Conservation (phyloP, 352 stramenopile species). For the Globisporangium rhizosaccharum region DNA sequence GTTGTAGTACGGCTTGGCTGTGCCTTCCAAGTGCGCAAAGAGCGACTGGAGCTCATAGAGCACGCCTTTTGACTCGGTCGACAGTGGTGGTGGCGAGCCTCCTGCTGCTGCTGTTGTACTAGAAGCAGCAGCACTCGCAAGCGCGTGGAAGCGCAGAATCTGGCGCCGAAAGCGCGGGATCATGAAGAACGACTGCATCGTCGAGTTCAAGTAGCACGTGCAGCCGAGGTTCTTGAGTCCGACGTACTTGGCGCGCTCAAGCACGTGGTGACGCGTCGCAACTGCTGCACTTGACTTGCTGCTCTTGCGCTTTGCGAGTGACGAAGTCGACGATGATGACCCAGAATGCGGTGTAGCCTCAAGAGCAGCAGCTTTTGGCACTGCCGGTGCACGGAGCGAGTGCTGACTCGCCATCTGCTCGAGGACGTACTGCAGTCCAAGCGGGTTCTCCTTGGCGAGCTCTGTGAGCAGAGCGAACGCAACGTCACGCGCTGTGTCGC, state of each 20-base stretch:
- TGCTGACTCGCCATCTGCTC: slow-evolving; percentile 70
- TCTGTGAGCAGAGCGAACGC: slow-evolving; percentile 77
- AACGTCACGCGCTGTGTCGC: slow-evolving; percentile 58
- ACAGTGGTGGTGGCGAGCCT: not conserved
- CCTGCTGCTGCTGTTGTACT: not conserved
- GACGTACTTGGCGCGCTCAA: slow-evolving; percentile 79
- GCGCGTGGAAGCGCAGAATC: slow-evolving; percentile 64
- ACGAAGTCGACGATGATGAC: slow-evolving; percentile 6
- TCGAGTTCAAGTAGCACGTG: slow-evolving; percentile 96
- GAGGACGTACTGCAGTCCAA: slow-evolving; percentile 61
- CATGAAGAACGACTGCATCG: slow-evolving; percentile 95
- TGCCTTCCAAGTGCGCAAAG: slow-evolving; percentile 87
- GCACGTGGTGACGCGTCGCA: slow-evolving; percentile 14
- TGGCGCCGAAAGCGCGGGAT: slow-evolving; percentile 86
- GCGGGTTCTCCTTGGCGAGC: slow-evolving; percentile 55
- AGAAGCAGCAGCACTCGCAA: not conserved
- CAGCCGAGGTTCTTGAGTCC: slow-evolving; percentile 94
- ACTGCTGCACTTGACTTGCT: slow-evolving; percentile 25
- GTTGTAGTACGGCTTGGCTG: slow-evolving; percentile 83
- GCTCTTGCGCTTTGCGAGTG: slow-evolving; percentile 47
- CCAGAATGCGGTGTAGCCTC: slow-evolving; percentile 5
- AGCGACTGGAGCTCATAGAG: slow-evolving; percentile 88
- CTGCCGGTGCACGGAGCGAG: slow-evolving; percentile 47
- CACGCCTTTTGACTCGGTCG: slow-evolving; percentile 22
- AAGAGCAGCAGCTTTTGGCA: slow-evolving; percentile 13